Evolutionary conservation across 2,329 filamentous ascomycete species (phyloP).

Genomic region (Alternaria rosae): DNA sequence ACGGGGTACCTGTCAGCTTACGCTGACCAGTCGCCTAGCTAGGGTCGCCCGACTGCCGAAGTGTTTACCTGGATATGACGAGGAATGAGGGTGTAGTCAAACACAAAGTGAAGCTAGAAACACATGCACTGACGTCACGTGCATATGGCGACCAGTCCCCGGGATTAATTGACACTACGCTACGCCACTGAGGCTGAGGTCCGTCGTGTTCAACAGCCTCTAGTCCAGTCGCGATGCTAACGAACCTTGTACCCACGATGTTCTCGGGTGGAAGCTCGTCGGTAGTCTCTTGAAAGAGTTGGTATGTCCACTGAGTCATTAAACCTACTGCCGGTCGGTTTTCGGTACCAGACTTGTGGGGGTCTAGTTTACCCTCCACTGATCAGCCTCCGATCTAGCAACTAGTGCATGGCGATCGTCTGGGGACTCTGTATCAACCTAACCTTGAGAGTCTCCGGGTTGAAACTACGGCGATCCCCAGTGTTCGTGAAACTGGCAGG

Average conservation of each 20-base stretch:
- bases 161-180: background rate
- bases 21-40: background rate
- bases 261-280: background rate
- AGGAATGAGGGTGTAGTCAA: background rate
- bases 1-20: background rate
- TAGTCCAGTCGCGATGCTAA: background rate
- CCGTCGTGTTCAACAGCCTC: background rate
- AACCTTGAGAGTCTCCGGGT: background rate
- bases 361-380: background rate
- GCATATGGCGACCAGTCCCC: background rate
- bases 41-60: background rate
- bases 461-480: background rate
- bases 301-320: background rate
- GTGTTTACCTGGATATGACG: background rate
- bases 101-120: background rate
- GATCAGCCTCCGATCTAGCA: background rate
- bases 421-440: background rate
- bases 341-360: background rate
- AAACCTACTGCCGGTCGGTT: background rate
- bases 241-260: background rate
- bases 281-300: background rate
- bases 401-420: background rate
- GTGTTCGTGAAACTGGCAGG: background rate
- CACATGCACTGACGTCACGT: background rate
- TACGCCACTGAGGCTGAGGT: background rate